Evolutionary conservation across 2,329 filamentous ascomycete species (phyloP).

Genomic region (Ophiosphaerella herpotricha): DNA sequence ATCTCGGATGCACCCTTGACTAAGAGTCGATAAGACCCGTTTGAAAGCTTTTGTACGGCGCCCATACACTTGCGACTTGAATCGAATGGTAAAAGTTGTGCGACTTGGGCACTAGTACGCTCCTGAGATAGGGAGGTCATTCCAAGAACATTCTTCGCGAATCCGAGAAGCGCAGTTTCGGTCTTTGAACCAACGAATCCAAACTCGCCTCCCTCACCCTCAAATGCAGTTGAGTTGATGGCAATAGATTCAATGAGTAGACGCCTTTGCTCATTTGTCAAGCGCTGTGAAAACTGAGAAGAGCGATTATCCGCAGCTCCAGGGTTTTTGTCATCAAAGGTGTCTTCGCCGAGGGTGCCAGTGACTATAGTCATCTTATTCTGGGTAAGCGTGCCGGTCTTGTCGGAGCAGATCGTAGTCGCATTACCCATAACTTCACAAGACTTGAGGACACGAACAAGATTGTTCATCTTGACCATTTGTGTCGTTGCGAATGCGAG

Average conservation of each 20-base stretch:
- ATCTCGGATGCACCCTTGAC: slow-evolving; percentile 59
- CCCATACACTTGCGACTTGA: slow-evolving; percentile 72
- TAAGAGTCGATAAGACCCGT: slow-evolving; percentile 60
- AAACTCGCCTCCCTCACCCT: slow-evolving; percentile 46
- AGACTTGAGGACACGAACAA: slow-evolving; percentile 41
- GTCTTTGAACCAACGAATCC: slow-evolving; percentile 76
- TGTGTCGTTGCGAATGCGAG: slow-evolving; percentile 68
- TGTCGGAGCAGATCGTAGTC: slow-evolving; percentile 45
- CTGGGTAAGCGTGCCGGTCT: slow-evolving; percentile 44
- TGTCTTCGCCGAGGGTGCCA: slow-evolving; percentile 63
- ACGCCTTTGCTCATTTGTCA: slow-evolving; percentile 41
- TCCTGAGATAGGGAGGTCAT: slow-evolving; percentile 66
- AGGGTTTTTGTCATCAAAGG: slow-evolving; percentile 59
- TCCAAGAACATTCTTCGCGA: slow-evolving; percentile 68
- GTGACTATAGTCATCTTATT: slow-evolving; percentile 64
- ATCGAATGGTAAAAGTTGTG: slow-evolving; percentile 63
- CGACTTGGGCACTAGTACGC: slow-evolving; percentile 63
- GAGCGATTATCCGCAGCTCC: slow-evolving; percentile 50
- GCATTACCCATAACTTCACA: slow-evolving; percentile 44
- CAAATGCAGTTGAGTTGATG: slow-evolving; percentile 47
- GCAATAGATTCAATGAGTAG: slow-evolving; percentile 62
- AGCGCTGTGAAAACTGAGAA: slow-evolving; percentile 47
- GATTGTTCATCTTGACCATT: slow-evolving; percentile 44
- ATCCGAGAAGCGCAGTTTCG: slow-evolving; percentile 72
- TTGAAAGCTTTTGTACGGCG: slow-evolving; percentile 61